These are phyloP conservation scores for Starmerella davenportii DNA, from an alignment of 805 yeast species.

Conservation along the genomic window DNA sequence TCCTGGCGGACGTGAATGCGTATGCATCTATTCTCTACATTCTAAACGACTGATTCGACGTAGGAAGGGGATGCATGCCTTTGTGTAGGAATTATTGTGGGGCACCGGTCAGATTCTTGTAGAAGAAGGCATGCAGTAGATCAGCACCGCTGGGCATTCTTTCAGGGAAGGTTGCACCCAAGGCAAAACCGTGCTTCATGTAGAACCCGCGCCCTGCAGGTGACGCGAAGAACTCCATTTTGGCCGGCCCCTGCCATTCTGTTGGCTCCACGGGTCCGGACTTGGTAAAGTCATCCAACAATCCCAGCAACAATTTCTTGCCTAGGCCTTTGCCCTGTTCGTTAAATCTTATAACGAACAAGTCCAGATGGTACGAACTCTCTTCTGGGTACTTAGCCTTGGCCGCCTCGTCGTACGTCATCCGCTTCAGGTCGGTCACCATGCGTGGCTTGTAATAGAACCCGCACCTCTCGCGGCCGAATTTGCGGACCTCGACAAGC, in stretches of 20 bases:
- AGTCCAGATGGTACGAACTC: constrained; percentile 2
- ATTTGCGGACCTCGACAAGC: constrained; percentile 4
- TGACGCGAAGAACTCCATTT: constrained; percentile 11
- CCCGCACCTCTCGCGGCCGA: constrained; percentile 2
- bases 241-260: constrained; percentile 9
- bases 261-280: constrained; percentile 6
- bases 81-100: no score
- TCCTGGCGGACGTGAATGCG: no score
- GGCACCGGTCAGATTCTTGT: constrained; percentile 4
- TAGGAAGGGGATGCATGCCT: no score
- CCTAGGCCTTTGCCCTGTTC: constrained; percentile 12
- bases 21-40: no score
- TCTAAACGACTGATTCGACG: no score
- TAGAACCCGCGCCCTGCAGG: constrained; percentile 10
- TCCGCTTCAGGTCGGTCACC: constrained; percentile 1
- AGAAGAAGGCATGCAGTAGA: constrained; percentile 8
- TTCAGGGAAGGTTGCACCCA: constrained; percentile 2
- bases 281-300: constrained; percentile 1
- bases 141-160: constrained; percentile 4
- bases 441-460: constrained; percentile 1
- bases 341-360: constrained; percentile 1
- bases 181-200: constrained; percentile 7
- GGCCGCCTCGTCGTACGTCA: constrained; percentile 4
- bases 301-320: constrained; percentile 2
- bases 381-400: constrained; percentile 4